Conservation (phyloP, 148 eudicot species). For the Diospyros kaki region DNA sequence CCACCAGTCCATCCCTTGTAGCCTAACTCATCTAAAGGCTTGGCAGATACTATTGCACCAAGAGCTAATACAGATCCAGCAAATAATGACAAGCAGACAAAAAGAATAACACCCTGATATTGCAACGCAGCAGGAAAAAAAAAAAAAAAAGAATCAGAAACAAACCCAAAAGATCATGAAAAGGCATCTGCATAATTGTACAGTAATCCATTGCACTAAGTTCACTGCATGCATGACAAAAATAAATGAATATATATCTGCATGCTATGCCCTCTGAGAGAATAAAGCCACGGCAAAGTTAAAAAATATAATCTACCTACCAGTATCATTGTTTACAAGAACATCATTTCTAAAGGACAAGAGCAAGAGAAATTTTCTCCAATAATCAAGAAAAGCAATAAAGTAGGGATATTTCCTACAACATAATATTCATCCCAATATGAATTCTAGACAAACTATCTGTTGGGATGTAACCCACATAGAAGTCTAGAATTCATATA, state of each 20-base stretch:
- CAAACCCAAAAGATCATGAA: neutral
- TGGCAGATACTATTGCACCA: slow-evolving; percentile 83
- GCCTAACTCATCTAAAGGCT: slow-evolving; percentile 74
- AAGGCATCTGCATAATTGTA: too few species aligned
- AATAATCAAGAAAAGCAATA: neutral
- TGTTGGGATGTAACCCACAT: too few species aligned
- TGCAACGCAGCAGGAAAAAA: neutral
- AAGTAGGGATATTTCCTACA: neutral
- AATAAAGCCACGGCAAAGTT: neutral
- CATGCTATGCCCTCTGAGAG: neutral
- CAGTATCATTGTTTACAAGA: neutral
- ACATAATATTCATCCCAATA: neutral
- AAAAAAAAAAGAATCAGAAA: slow-evolving; percentile 14
- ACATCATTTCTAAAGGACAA: neutral
- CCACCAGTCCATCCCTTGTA: slow-evolving; percentile 68
- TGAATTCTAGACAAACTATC: too few species aligned
- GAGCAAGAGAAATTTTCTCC: neutral
- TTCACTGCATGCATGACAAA: too few species aligned
- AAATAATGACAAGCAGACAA: slow-evolving; percentile 64
- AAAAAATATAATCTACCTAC: neutral
- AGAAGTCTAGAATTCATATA: too few species aligned
- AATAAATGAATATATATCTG: too few species aligned
- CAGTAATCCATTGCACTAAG: too few species aligned
- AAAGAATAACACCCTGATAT: slow-evolving; percentile 70
- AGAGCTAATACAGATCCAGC: slow-evolving; percentile 77